Base-by-base conservation (phyloP, 2,329 filamentous ascomycete species). In the Claviceps purpurea region DNA sequence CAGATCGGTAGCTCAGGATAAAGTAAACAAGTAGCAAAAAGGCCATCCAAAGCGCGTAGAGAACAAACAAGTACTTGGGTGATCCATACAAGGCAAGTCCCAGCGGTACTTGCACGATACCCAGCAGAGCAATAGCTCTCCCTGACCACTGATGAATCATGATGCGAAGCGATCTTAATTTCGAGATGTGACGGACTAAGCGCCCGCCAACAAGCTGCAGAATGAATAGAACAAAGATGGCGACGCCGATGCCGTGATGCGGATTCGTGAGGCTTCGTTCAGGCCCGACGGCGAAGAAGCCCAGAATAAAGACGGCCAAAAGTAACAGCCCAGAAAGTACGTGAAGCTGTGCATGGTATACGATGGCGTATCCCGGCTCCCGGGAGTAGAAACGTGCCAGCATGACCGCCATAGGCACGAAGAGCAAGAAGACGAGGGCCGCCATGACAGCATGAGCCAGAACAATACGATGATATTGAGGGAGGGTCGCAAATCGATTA, bases 1-100 rank as follows among this genome's bases (percentile, higher is more conserved):
- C 67, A 70, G 83, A 66, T 46, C 79, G 74, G 66, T 87, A 94
- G 57, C 84, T 85, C 38, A 95, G 72, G 52, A 91, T 73, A 60
- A 97, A 94, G 67, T 89, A 96, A 14, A 81, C 57, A 2, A 89
- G 61, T 16, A 96, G 59, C 38, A 96, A 70, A 18, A 86, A 74
- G 30, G 81, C 79, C 65, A 85, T 84, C 74, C 85, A 91, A 0
- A 97, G 56, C 0, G 90, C 78, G 62, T 86, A 98, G 3, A 97
- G 73, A 50, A 98, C 82, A 65, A 97, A 98, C 3, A 90, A 76
- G 40, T 78, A 79, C 61, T 85, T 81, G 5, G 93, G 91, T 34
- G 90, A 95, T 5, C 93, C 93, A 62, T 96, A 98, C 1, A 98
- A 74, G 0, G 90, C 90, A 47, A 98, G 74, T 0, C 93, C 93